Evolutionary conservation across 306 rosid species (phyloP).

Genomic region (Acacia crassicarpa): DNA sequence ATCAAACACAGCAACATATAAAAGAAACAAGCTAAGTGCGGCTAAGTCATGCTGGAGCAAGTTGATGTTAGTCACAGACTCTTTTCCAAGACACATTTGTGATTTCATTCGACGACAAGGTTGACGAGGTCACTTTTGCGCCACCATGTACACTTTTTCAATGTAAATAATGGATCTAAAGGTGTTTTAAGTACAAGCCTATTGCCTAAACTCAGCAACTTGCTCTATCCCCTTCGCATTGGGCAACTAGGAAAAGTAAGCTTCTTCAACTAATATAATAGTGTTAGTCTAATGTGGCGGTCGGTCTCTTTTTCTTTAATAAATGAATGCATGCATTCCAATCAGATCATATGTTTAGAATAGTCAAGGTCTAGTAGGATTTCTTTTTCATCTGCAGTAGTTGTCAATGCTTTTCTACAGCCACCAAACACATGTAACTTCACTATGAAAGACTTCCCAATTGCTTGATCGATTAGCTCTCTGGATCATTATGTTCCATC

Average conservation of each 20-base stretch:
- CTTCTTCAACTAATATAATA: background rate
- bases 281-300: background rate
- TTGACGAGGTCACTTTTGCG: background rate
- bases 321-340: background rate
- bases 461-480: background rate
- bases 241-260: background rate
- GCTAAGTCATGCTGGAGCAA: background rate
- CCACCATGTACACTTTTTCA: background rate
- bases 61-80: too few species aligned
- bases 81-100: background rate
- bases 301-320: background rate
- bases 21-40: background rate
- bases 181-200: background rate
- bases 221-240: background rate
- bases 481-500: background rate
- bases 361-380: background rate
- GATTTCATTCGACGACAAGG: background rate
- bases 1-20: slow-evolving; percentile 30
- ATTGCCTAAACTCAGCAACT: background rate
- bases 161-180: background rate
- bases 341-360: background rate
- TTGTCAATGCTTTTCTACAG: background rate
- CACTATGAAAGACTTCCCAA: too few species aligned
- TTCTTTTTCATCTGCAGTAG: background rate
- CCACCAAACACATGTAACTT: background rate